Percentiles rank a stretch among this genome's conserved stretches.
phyloP scores from a whole-genome alignment of 2,329 filamentous ascomycete genomes.

The Cladophialophora carrionii region DNA sequence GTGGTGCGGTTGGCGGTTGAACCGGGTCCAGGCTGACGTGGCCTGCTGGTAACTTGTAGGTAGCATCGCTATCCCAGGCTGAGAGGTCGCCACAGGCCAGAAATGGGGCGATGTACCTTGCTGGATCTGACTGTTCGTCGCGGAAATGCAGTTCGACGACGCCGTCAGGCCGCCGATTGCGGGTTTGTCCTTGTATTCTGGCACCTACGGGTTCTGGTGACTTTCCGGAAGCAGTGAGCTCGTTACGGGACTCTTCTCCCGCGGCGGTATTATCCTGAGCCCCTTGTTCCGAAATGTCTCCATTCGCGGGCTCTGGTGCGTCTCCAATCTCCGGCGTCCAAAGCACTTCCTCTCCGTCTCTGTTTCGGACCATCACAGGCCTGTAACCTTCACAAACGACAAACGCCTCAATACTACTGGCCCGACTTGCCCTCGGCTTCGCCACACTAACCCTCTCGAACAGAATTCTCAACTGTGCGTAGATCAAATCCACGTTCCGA shows the following conservation, averaged over 20 bases:
- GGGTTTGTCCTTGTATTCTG: constrained; percentile 34
- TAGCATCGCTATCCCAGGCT: constrained; percentile 89
- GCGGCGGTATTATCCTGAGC: neutral
- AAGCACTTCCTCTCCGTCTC: constrained; percentile 19
- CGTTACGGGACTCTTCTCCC: neutral
- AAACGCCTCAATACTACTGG: constrained; percentile 95
- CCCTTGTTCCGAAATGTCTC: neutral
- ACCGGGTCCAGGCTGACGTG: constrained; percentile 87
- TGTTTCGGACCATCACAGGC: constrained; percentile 50
- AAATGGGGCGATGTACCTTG: constrained; percentile 85
- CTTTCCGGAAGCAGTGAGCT: neutral
- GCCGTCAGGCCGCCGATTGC: constrained; percentile 42
- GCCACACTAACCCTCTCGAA: constrained; percentile 87
- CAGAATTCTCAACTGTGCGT: constrained; percentile 88
- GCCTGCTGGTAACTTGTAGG: constrained; percentile 84
- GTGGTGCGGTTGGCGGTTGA: constrained; percentile 92
- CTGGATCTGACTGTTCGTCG: constrained; percentile 49
- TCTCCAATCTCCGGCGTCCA: constrained; percentile 37
- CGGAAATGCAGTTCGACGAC: constrained; percentile 43
- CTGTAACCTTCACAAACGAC: constrained; percentile 94
- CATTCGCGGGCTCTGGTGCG: constrained; percentile 42
- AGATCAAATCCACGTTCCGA: constrained; percentile 92
- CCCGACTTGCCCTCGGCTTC: constrained; percentile 91
- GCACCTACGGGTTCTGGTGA: neutral
- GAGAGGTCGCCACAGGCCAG: constrained; percentile 96